A percentile compares a stretch with the other conserved stretches of the same genome.
phyloP scores from a whole-genome alignment of 2,329 filamentous ascomycete species.

The Orbilia blumenaviensis region DNA sequence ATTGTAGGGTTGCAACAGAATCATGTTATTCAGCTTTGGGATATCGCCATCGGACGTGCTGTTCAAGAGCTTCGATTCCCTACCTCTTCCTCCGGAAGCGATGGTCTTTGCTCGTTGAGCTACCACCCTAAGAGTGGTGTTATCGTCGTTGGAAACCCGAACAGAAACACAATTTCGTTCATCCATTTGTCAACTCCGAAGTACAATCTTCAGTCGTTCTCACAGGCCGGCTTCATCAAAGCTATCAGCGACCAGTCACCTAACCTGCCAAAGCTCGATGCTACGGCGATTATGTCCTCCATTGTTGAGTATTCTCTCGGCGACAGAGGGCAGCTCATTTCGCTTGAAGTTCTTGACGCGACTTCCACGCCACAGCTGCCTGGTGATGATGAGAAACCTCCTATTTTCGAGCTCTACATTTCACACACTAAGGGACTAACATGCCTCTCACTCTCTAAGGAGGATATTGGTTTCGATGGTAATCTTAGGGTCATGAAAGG shows the following conservation, averaged over 20 bases:
- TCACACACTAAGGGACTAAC: slow-evolving; percentile 99
- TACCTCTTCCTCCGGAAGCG: slow-evolving; percentile 86
- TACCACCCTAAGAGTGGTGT: slow-evolving; percentile 94
- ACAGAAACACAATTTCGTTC: slow-evolving; percentile 96
- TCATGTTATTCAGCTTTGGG: slow-evolving; percentile 97
- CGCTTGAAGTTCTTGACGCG: slow-evolving; percentile 84
- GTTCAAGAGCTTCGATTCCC: slow-evolving; percentile 97
- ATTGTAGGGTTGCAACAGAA: slow-evolving; percentile 99
- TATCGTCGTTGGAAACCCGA: slow-evolving; percentile 93
- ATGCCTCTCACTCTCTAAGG: slow-evolving; percentile 82
- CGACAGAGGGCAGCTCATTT: slow-evolving; percentile 85
- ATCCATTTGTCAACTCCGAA: slow-evolving; percentile 92
- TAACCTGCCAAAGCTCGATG: slow-evolving; percentile 82
- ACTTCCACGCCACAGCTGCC: slow-evolving; percentile 66
- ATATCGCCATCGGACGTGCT: slow-evolving; percentile 90
- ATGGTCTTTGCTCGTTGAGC: slow-evolving; percentile 95
- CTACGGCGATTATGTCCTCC: slow-evolving; percentile 96
- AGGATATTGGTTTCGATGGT: slow-evolving; percentile 88
- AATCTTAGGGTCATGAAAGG: slow-evolving; percentile 86
- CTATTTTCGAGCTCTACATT: slow-evolving; percentile 91
- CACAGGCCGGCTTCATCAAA: slow-evolving; percentile 87
- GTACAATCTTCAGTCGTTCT: slow-evolving; percentile 81
- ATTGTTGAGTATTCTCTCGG: slow-evolving; percentile 93
- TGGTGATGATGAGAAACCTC: slow-evolving; percentile 60
- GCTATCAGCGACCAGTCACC: slow-evolving; percentile 77